These are phyloP conservation scores for Lactarius evosmus DNA, from an alignment of 768 basidiomycete genomes.

Conservation along the genomic window DNA sequence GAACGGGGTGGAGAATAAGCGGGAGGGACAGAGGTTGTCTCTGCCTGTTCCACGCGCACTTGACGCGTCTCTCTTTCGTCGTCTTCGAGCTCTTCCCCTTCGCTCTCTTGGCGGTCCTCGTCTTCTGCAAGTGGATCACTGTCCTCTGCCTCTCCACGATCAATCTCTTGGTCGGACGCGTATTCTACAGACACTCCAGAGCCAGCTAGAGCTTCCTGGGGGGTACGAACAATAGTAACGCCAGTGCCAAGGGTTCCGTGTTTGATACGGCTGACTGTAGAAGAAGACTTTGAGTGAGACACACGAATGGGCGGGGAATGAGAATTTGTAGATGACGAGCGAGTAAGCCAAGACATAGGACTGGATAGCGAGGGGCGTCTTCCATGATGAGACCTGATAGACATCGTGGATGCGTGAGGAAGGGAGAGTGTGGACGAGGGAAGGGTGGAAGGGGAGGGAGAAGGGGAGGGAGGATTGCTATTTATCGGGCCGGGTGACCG, in stretches of 20 bases:
- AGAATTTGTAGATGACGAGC: slow-evolving; percentile 38
- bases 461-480: slow-evolving; percentile 14
- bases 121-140: not conserved
- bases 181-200: slow-evolving; percentile 27
- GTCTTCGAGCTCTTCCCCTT: not conserved
- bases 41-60: slow-evolving; percentile 1
- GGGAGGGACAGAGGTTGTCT: slow-evolving; percentile 25
- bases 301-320: slow-evolving; percentile 36
- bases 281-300: slow-evolving; percentile 43
- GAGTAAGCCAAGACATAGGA: slow-evolving; percentile 44
- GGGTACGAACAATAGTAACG: slow-evolving; percentile 73
- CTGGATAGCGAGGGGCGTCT: slow-evolving; percentile 41
- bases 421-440: slow-evolving; percentile 9
- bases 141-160: not conserved
- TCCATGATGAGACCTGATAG: slow-evolving; percentile 29
- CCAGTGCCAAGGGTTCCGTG: slow-evolving; percentile 61
- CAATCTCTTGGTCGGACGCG: slow-evolving; percentile 13
- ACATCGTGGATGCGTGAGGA: slow-evolving; percentile 24
- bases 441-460: slow-evolving; percentile 21
- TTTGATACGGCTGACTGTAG: slow-evolving; percentile 37
- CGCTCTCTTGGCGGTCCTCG: not conserved
- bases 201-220: slow-evolving; percentile 65
- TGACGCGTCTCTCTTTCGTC: slow-evolving; percentile 8
- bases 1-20: slow-evolving; percentile 32
- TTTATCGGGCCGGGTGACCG: slow-evolving; percentile 5